phyloP scores from a whole-genome alignment of 345 rosid species.

The Punica granatum region DNA sequence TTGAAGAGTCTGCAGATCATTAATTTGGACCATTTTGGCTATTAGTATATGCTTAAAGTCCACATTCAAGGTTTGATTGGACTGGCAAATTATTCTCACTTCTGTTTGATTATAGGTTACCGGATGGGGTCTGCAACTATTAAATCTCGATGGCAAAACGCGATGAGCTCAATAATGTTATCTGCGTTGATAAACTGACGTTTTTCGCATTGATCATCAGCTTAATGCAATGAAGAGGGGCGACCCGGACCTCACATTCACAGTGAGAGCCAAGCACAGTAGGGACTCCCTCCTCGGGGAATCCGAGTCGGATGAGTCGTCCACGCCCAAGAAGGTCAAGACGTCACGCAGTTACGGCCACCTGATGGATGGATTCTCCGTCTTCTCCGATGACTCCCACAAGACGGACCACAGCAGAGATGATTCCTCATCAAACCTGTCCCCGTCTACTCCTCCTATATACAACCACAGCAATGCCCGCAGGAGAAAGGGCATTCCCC shows the following conservation, averaged over 20 bases:
- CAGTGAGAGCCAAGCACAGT: slow-evolving; percentile 35
- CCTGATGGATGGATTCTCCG: slow-evolving; percentile 44
- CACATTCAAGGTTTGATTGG: no score
- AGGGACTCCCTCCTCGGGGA: slow-evolving; percentile 35
- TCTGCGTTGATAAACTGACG: not conserved
- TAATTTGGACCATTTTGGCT: no score
- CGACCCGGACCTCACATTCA: slow-evolving; percentile 51
- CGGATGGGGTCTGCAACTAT: no score
- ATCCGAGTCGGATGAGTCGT: slow-evolving; percentile 64
- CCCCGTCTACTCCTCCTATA: slow-evolving; percentile 34
- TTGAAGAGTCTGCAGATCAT: no score
- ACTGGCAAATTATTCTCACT: no score
- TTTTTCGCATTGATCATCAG: slow-evolving; percentile 21
- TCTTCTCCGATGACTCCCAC: slow-evolving; percentile 29
- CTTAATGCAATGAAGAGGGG: slow-evolving; percentile 74
- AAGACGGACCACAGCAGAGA: slow-evolving; percentile 28
- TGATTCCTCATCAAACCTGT: slow-evolving; percentile 16
- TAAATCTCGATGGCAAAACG: not conserved
- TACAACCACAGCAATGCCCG: slow-evolving; percentile 36
- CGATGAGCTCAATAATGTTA: no score
- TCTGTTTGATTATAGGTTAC: no score
- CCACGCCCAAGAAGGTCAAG: slow-evolving; percentile 66
- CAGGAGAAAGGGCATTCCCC: slow-evolving; percentile 46
- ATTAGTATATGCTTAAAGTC: no score
- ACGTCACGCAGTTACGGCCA: slow-evolving; percentile 51